Percentiles rank a stretch among this genome's conserved stretches.
These are phyloP conservation scores for Auriculariales sp. DNA, from an alignment of 768 basidiomycete genomes.

Conservation along the genomic window DNA sequence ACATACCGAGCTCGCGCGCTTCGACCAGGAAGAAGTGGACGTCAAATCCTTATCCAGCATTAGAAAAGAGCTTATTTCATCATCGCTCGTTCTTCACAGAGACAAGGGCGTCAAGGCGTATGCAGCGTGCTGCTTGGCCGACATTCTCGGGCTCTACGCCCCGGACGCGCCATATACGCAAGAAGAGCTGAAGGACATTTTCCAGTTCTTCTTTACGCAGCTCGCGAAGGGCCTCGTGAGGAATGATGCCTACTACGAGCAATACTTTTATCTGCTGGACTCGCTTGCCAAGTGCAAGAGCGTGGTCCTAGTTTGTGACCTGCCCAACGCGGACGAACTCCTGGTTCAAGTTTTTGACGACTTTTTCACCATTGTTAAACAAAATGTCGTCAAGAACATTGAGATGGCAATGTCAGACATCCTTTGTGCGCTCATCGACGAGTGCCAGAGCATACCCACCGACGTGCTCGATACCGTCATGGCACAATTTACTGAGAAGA, in stretches of 20 bases:
- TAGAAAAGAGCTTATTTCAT: conserved; percentile 66
- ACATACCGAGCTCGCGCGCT: conserved; percentile 59
- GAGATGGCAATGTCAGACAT: conserved; percentile 83
- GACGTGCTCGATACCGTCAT: conserved; percentile 72
- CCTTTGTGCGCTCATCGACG: conserved; percentile 78
- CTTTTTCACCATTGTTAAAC: conserved; percentile 67
- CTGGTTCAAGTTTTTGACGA: conserved; percentile 71
- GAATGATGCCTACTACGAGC: conserved; percentile 65
- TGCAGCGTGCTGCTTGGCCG: conserved; percentile 86
- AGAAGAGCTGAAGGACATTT: conserved; percentile 83
- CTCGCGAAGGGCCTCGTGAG: conserved; percentile 61
- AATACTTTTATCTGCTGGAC: conserved; percentile 92
- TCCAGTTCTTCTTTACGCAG: conserved; percentile 90
- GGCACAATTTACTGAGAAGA: conserved; percentile 70
- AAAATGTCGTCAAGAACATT: conserved; percentile 63
- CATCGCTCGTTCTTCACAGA: conserved; percentile 78
- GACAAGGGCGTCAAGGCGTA: conserved; percentile 94
- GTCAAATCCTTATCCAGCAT: conserved; percentile 49
- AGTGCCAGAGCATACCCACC: conserved; percentile 57
- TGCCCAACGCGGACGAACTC: conserved; percentile 74
- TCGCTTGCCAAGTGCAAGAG: conserved; percentile 89
- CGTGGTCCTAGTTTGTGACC: conserved; percentile 84
- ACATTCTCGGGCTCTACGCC: conserved; percentile 84
- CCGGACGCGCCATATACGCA: conserved; percentile 94
- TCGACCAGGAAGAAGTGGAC: conserved; percentile 85